phyloP scores from a whole-genome alignment of 306 rosid genomes.

The Acmispon strigosus region DNA sequence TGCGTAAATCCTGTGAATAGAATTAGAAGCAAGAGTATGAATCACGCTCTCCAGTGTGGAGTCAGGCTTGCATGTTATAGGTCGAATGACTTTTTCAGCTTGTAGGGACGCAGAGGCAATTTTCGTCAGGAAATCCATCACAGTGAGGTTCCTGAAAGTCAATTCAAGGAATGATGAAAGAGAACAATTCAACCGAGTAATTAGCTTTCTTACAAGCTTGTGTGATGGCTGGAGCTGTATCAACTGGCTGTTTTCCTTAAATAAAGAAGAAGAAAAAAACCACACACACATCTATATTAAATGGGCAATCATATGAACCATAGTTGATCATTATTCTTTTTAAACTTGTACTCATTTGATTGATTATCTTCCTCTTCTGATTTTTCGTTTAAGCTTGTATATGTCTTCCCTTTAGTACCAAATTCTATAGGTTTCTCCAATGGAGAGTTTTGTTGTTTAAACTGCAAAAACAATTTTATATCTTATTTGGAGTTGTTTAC shows the following conservation, averaged over 20 bases:
- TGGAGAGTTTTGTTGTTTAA: neutral
- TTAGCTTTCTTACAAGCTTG: slow-evolving; percentile 4
- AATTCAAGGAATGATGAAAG: slow-evolving; percentile 7
- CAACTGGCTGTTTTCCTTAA: neutral
- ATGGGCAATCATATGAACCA: neutral
- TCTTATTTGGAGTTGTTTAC: neutral
- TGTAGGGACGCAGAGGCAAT: slow-evolving; percentile 28
- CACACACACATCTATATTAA: neutral
- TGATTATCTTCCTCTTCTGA: neutral
- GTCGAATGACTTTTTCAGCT: slow-evolving; percentile 36
- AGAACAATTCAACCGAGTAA: slow-evolving; percentile 6
- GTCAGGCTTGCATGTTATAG: slow-evolving; percentile 65
- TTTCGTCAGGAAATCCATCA: slow-evolving; percentile 57
- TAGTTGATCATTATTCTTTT: neutral
- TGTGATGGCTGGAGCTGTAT: neutral
- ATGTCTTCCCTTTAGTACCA: no score
- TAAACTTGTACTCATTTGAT: neutral
- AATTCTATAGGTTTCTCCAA: neutral
- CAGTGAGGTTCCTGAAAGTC: slow-evolving; percentile 65
- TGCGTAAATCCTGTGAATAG: slow-evolving; percentile 75
- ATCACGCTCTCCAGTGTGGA: slow-evolving; percentile 57
- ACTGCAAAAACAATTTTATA: neutral
- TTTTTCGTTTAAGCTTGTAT: neutral
- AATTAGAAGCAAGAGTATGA: slow-evolving; percentile 62
- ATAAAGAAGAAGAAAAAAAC: neutral